These are phyloP conservation scores for Hippophae tibetana DNA, from an alignment of 306 rosid genomes.

Conservation along the genomic window DNA sequence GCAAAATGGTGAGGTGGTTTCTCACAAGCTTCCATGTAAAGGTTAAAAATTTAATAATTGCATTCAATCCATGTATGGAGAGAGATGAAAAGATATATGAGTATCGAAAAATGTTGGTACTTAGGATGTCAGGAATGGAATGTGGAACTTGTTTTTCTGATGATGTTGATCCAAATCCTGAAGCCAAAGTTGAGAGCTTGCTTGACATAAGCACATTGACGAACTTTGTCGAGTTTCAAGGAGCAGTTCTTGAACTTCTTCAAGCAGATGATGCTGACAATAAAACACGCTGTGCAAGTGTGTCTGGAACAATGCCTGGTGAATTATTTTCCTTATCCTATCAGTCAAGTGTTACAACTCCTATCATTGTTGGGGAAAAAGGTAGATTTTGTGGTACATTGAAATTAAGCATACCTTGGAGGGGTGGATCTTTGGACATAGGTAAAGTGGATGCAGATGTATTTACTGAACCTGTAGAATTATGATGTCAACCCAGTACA, in stretches of 20 bases:
- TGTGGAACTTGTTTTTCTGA: conserved; percentile 82
- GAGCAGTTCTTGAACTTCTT: conserved; percentile 66
- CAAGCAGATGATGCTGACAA: conserved; percentile 38
- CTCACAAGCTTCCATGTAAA: conserved; percentile 79
- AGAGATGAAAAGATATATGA: conserved; percentile 24
- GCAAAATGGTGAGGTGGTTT: conserved; percentile 76
- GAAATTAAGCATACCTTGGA: conserved; percentile 84
- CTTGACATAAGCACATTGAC: conserved; percentile 73
- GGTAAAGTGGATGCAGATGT: conserved; percentile 75
- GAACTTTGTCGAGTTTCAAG: conserved; percentile 76
- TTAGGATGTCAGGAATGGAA: conserved; percentile 64
- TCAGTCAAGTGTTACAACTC: conserved; percentile 39
- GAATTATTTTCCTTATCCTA: conserved; percentile 25
- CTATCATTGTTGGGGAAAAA: conserved; percentile 56
- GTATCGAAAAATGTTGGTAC: conserved; percentile 43
- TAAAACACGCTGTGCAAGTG: conserved; percentile 17
- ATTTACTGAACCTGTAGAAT: conserved; percentile 57
- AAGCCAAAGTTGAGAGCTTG: conserved; percentile 39
- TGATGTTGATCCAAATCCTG: conserved; percentile 40
- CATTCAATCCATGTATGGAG: conserved; percentile 59
- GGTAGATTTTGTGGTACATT: conserved; percentile 85
- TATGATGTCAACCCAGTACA: conserved; percentile 72
- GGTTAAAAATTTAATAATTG: conserved; percentile 56
- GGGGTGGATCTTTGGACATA: conserved; percentile 82
- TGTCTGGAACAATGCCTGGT: conserved; percentile 22